Percentiles rank a stretch among this genome's conserved stretches.
Conservation (phyloP, 148 eudicot species). For the Spergularia marina region DNA sequence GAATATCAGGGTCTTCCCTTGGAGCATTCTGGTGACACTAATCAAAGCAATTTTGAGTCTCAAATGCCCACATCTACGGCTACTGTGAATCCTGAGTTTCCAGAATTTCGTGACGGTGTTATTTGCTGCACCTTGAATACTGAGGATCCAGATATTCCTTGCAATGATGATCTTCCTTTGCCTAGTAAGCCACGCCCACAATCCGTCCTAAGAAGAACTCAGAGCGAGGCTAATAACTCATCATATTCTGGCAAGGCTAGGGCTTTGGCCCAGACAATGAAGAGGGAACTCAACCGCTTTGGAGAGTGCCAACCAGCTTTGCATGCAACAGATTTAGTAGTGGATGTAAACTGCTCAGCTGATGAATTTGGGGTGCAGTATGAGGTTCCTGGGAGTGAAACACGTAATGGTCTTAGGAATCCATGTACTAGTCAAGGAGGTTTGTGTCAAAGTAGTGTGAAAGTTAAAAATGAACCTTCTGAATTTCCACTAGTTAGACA, state of each 20-base stretch:
- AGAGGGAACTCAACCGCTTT: constrained; percentile 35
- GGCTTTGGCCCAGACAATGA: constrained; percentile 20
- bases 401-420: constrained; percentile 31
- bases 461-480: constrained; percentile 26
- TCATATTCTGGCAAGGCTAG: constrained; percentile 34
- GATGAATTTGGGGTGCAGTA: constrained; percentile 36
- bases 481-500: constrained; percentile 12
- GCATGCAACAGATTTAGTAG: constrained; percentile 30
- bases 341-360: constrained; percentile 15
- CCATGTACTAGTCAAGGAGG: constrained; percentile 35
- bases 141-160: constrained; percentile 82
- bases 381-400: constrained; percentile 36
- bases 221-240: constrained; percentile 34
- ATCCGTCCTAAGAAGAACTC: constrained; percentile 30
- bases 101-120: constrained; percentile 40
- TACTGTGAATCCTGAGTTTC: constrained; percentile 30
- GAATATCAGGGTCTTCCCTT: constrained; percentile 24
- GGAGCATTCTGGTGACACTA: constrained; percentile 17
- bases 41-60: constrained; percentile 27
- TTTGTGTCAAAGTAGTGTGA: constrained; percentile 34
- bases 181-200: constrained; percentile 34
- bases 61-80: constrained; percentile 37
- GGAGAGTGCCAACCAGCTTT: constrained; percentile 34
- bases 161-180: constrained; percentile 73
- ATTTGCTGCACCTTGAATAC: constrained; percentile 63